phyloP scores from a whole-genome alignment of 192 early-diverging fungal species.

The Phycomyces nitens region DNA sequence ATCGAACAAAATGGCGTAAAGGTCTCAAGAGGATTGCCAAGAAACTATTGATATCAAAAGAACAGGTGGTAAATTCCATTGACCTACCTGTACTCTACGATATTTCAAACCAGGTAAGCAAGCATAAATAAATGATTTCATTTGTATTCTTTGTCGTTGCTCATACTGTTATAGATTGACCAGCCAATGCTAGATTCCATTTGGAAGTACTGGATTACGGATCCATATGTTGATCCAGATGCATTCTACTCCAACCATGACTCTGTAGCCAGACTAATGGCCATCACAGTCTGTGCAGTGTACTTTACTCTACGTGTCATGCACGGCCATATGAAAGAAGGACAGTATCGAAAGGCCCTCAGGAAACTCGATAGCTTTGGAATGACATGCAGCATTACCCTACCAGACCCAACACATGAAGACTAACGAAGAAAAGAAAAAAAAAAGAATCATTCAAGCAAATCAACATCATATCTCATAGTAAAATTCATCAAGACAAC shows the following conservation, averaged over 20 bases:
- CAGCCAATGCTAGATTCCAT: neutral
- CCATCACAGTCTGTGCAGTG: conserved; percentile 5
- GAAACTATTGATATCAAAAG: neutral
- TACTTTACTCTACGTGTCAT: neutral
- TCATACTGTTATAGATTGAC: conserved; percentile 5
- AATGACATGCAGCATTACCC: neutral
- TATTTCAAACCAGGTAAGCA: conserved; percentile 13
- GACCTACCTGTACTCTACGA: neutral
- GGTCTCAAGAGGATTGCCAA: conserved; percentile 2
- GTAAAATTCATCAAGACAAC: no score
- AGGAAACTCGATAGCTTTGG: neutral
- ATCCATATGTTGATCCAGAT: conserved; percentile 16
- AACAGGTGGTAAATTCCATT: neutral
- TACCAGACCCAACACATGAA: neutral
- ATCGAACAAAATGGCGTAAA: conserved; percentile 16
- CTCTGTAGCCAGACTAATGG: conserved; percentile 10
- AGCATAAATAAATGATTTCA: neutral
- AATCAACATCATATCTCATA: no score
- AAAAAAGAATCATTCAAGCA: neutral
- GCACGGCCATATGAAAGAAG: neutral
- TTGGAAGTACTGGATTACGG: conserved; percentile 17
- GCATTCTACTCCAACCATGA: conserved; percentile 7
- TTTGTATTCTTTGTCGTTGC: neutral
- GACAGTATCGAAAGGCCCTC: conserved; percentile 2
- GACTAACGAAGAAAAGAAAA: no score